phyloP scores from a whole-genome alignment of 2,329 filamentous ascomycete species.

The Fusarium incarnatum region DNA sequence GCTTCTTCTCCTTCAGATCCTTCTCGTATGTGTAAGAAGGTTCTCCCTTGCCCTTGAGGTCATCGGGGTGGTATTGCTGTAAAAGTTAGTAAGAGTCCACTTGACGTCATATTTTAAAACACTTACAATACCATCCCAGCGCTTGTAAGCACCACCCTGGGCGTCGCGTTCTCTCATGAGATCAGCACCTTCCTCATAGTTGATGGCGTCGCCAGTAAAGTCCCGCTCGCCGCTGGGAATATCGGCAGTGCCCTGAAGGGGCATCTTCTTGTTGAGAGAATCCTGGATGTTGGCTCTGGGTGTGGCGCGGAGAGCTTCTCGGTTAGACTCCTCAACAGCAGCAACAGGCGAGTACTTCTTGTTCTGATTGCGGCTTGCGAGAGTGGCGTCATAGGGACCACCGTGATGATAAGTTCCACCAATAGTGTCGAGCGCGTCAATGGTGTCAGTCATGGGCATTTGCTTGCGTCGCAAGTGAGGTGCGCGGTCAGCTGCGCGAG shows the following conservation, averaged over 20 bases:
- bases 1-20: conserved; percentile 69
- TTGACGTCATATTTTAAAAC: background rate
- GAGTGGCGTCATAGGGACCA: conserved; percentile 88
- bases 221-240: conserved; percentile 81
- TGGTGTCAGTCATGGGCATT: conserved; percentile 77
- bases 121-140: conserved; percentile 79
- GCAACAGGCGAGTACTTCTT: conserved; percentile 76
- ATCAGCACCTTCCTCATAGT: conserved; percentile 88
- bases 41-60: conserved; percentile 86
- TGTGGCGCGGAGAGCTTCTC: conserved; percentile 82
- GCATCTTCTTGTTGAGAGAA: conserved; percentile 77
- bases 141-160: conserved; percentile 79
- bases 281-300: conserved; percentile 82
- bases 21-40: conserved; percentile 78
- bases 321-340: conserved; percentile 78
- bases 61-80: conserved; percentile 77
- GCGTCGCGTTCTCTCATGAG: conserved; percentile 80
- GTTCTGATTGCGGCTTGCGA: conserved; percentile 77
- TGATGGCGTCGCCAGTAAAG: conserved; percentile 74
- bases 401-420: conserved; percentile 84
- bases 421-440: conserved; percentile 82
- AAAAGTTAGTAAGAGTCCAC: conserved; percentile 11
- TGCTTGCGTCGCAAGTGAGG: conserved; percentile 75
- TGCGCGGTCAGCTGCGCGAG: conserved; percentile 73
- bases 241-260: conserved; percentile 81